These are phyloP conservation scores for Cladosporium velox DNA, from an alignment of 2,329 filamentous ascomycete genomes.

Conservation along the genomic window DNA sequence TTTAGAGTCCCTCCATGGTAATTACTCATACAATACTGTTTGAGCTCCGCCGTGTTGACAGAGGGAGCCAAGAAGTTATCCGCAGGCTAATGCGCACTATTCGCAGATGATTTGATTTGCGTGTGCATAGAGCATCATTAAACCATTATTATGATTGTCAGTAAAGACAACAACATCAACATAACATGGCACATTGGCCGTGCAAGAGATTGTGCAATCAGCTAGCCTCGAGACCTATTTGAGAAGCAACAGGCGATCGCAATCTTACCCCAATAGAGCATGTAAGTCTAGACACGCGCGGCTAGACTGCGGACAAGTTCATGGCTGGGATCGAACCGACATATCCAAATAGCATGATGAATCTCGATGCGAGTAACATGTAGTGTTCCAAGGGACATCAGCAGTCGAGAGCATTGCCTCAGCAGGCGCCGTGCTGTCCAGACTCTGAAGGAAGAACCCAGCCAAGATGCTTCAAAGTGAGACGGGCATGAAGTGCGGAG, in stretches of 20 bases:
- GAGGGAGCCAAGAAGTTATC: neutral
- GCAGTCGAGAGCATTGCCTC: slow-evolving; percentile 6
- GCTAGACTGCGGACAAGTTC: neutral
- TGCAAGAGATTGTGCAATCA: neutral
- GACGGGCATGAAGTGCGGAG: slow-evolving; percentile 5
- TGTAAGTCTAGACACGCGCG: neutral
- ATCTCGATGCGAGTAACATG: slow-evolving; percentile 1
- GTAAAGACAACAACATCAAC: neutral
- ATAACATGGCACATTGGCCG: neutral
- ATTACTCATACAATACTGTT: neutral
- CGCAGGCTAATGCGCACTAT: neutral
- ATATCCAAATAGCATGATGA: neutral
- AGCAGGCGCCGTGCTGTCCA: slow-evolving; percentile 8
- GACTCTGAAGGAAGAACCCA: slow-evolving; percentile 1
- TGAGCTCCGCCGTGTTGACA: neutral
- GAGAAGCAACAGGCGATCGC: neutral
- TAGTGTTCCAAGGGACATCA: neutral
- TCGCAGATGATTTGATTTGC: neutral
- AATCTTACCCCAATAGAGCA: neutral
- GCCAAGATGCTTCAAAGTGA: slow-evolving; percentile 14
- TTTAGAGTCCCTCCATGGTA: neutral
- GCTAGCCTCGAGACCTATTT: neutral
- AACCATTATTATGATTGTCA: neutral
- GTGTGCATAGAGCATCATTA: neutral
- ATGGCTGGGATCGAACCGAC: neutral